Base-by-base conservation (phyloP, 2,329 filamentous ascomycete species). In the Coniochaeta pulveracea region DNA sequence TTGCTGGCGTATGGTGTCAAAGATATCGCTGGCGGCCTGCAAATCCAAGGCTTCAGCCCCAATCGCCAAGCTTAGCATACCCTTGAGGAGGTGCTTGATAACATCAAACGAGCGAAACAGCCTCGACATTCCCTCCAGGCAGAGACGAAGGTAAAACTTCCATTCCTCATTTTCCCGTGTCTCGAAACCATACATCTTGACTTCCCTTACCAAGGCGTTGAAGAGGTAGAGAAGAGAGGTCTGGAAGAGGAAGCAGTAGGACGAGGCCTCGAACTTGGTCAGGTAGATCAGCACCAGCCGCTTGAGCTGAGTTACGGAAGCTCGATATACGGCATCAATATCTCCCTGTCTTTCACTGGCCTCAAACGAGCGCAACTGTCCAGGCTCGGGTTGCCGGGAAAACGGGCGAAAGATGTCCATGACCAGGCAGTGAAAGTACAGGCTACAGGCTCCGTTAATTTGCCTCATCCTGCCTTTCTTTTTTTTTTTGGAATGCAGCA, bases 361-460 rank as follows among this genome's bases (percentile, higher is more conserved):
- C 11, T 31, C 28, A n/a, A 31, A 31, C 5, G 28, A 31, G 2
- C 10, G 11, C 6, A 31, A 10, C 10, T 17, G n/a, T 12, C 19
- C n/a, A 22, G 15, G 6, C 3, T 3, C 11, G 10, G 28, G 10
- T 11, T 31, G 9, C n/a, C 22, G 18, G n/a, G 22, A 19, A 19
- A 31, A 31, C 15, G 28, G 28, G 12, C 28, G 28, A 19, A 31
- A 31, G 7, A 31, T 31, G 18, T 31, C 28, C 10, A 21, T n/a
- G 11, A 31, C 18, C 5, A 31, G 28, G 22, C 28, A 31, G 18
- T 31, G 28, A 10, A 31, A 31, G 10, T 31, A 31, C 10, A 14
- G 14, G 18, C 28, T 31, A 21, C 3, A 15, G 9, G n/a, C n/a
- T n/a, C n/a, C n/a, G n/a, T n/a, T n/a, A n/a, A n/a, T n/a, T n/a